Evolutionary conservation across 805 yeast genomes (phyloP).

Genomic region (Jamesozyma gamospora): DNA sequence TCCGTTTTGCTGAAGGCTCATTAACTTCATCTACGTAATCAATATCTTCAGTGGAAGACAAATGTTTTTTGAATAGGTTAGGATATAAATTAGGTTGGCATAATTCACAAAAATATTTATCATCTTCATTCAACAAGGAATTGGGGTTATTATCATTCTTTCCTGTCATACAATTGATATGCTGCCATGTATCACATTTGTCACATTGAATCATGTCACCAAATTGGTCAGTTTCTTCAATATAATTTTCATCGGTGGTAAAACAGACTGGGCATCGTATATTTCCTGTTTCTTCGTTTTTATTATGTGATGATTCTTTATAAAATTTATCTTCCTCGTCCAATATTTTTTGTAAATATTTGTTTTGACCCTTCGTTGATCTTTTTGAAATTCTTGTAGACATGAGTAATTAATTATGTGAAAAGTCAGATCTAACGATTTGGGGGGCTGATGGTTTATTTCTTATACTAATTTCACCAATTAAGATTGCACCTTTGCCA

Average conservation of each 20-base stretch:
- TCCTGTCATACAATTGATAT: conserved; percentile 47
- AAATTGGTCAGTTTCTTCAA: conserved; percentile 42
- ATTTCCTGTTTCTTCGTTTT: conserved; percentile 13
- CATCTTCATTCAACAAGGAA: conserved; percentile 31
- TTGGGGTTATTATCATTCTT: conserved; percentile 23
- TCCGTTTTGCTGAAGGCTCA: no score
- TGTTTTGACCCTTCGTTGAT: conserved; percentile 34
- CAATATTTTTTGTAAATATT: conserved; percentile 20
- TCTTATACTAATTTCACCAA: no score
- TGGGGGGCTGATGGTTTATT: no score
- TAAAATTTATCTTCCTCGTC: conserved; percentile 23
- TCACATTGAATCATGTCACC: conserved; percentile 63
- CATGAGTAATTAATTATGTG: no score
- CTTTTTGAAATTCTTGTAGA: conserved; percentile 35
- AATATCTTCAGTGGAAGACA: conserved; percentile 5
- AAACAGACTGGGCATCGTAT: conserved; percentile 58
- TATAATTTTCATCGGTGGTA: conserved; percentile 45
- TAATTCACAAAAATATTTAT: conserved; percentile 42
- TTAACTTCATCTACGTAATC: no score
- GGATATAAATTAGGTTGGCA: conserved; percentile 38
- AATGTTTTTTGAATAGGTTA: no score
- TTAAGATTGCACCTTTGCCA: no score
- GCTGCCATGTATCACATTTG: conserved; percentile 63
- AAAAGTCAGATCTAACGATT: no score
- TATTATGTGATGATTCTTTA: conserved; percentile 11